Base-by-base conservation (phyloP, 805 yeast species). In the Suhomyces sp. region DNA sequence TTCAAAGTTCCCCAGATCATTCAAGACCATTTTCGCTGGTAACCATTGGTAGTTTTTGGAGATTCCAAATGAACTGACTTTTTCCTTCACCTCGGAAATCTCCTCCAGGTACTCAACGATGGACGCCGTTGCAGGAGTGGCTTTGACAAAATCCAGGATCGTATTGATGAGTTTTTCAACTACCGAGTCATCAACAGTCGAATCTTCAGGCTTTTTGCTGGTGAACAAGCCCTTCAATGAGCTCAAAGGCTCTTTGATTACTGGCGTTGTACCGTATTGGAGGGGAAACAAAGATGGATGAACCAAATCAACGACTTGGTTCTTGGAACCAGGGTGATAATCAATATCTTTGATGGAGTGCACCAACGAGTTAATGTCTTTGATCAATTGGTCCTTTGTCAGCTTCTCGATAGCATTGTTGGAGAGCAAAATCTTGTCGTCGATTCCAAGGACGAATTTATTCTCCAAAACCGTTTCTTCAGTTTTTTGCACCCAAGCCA, bases 211-310 rank as follows among this genome's bases (percentile, higher is more conserved):
- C n/a, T n/a, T n/a, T n/a, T n/a, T n/a, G n/a, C n/a, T n/a, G n/a
- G n/a, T n/a, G n/a, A n/a, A n/a, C n/a, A n/a, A n/a, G n/a, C n/a
- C n/a, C n/a, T n/a, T n/a, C n/a, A 39, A 17, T 5, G 18, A 19
- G 3, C 33, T 36, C 11, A 26, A 30, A 9, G 28, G 10, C 5
- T n/a, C 23, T 3, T 35, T n/a, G 5, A 35, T 25, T n/a, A n/a
- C n/a, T 11, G 39, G 38, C 13, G 50, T 42, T 10, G 20, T 35
- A 2, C 45, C 48, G 18, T 44, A 46, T 29, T 36, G 49, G 16
- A 35, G 27, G 10, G 52, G 51, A n/a, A 35, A 51, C 22, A 53
- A 47, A 19, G 47, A 45, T 13, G 55, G 54, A 12, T 53, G 56
- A 23, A 37, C 53, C 32, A 51, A 51, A 19, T 46, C 50, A 1